Evolutionary conservation across 768 basidiomycete species (phyloP).

Genomic region (Russula dissimulans): DNA sequence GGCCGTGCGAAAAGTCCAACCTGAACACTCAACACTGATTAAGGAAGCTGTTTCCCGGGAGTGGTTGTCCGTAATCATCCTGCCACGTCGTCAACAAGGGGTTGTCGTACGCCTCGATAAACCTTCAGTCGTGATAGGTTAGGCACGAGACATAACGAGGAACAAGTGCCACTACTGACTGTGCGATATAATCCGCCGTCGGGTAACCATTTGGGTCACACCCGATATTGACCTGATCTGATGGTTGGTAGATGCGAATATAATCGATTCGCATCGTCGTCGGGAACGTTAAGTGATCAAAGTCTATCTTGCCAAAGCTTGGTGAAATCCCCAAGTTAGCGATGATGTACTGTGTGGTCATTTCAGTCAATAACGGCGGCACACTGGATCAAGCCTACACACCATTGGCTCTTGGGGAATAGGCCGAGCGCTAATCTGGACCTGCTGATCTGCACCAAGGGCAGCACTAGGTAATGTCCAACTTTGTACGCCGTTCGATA

Average conservation of each 20-base stretch:
- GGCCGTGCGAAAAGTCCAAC: neutral
- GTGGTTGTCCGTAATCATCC: conserved; percentile 35
- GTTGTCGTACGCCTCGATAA: conserved; percentile 64
- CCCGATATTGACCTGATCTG: conserved; percentile 41
- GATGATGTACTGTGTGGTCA: conserved; percentile 37
- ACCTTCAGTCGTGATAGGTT: conserved; percentile 27
- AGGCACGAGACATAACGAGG: neutral
- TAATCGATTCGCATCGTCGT: conserved; percentile 71
- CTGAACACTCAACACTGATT: conserved; percentile 29
- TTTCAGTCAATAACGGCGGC: neutral
- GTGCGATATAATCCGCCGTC: conserved; percentile 65
- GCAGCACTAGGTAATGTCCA: conserved; percentile 34
- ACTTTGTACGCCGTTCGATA: conserved; percentile 29
- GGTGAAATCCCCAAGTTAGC: conserved; percentile 51
- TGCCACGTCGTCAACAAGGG: conserved; percentile 44
- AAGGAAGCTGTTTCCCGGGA: conserved; percentile 45
- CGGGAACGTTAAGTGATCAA: conserved; percentile 40
- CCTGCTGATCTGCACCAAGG: conserved; percentile 27
- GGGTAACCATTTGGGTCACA: conserved; percentile 69
- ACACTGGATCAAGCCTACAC: neutral
- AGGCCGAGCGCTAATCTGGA: conserved; percentile 28
- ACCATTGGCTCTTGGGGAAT: conserved; percentile 39
- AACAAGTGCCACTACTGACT: conserved; percentile 33
- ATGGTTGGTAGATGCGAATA: conserved; percentile 65
- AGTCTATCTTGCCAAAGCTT: conserved; percentile 51